Evolutionary conservation across 2,329 filamentous ascomycete species (phyloP), one percentile per base, ranked within the genome.

Genomic region (Xylaria sp.): DNA sequence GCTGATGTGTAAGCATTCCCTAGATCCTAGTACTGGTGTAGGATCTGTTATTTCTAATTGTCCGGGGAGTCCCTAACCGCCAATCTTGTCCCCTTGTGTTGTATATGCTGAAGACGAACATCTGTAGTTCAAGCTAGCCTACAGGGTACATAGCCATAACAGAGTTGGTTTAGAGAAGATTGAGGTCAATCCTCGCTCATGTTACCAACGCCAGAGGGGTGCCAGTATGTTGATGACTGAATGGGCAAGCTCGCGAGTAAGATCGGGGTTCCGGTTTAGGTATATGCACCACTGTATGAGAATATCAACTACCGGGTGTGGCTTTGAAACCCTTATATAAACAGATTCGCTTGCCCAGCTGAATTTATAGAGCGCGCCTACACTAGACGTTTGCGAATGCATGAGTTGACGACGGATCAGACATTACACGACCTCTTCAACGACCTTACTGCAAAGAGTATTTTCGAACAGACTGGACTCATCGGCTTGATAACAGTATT

Each of bases 31-130:
- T 21, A 58, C 27, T 32, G 8, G n/a, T 13, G 37, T 29, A 44
- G 65, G 53, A 63, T 51, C 47, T 54, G 21, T 32, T 47, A 59
- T 63, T 47, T 59, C 32, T 27, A 42, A 67, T 63, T 8, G n/a
- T 32, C 8, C 3, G 6, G 12, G n/a, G 48, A 54, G 51, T 5
- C 2, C 18, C 12, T 2, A 42, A 23, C 37, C 6, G 12, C 25
- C 4, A 44, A 21, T 58, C 51, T 35, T 2, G 18, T 54, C 27
- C 50, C 5, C 13, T 50, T 16, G 29, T 51, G 27, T 25, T 16
- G 9, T 5, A 13, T 44, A n/a, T 9, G 8, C 21, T 50, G 3
- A 42, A 9, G 44, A 51, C 18, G 21, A 58, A 18, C 16, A 32
- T 6, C 12, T 35, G 13, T 25, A 25, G 13, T 27, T 44, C 18